These are phyloP conservation scores for Choiromyces venosus DNA, from an alignment of 495 filamentous ascomycete genomes.

Conservation along the genomic window DNA sequence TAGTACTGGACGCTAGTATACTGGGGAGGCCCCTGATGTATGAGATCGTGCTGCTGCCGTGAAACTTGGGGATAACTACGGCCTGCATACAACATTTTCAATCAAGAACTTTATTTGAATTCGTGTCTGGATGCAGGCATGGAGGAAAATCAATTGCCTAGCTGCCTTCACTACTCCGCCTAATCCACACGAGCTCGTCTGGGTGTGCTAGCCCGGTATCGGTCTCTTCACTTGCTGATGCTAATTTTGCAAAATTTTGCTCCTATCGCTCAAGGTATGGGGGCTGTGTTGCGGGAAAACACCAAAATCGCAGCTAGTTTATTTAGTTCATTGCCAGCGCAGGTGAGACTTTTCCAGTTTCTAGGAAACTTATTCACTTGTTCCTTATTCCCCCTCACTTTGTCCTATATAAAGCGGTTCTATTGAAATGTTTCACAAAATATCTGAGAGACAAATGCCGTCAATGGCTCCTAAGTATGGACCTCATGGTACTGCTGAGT, in stretches of 20 bases:
- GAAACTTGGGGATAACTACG: no score
- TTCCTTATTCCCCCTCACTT: conserved; percentile 24
- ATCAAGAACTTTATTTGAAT: no score
- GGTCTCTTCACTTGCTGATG: conserved; percentile 52
- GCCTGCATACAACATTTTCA: no score
- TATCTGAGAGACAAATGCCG: no score
- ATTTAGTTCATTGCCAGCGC: conserved; percentile 99
- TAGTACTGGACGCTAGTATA: no score
- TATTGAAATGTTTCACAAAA: conserved; percentile 32
- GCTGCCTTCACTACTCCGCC: no score
- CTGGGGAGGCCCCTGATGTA: no score
- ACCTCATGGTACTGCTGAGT: no score
- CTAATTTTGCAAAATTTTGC: conserved; percentile 85
- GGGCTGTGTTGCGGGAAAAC: conserved; percentile 90
- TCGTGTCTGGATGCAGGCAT: conserved; percentile 42
- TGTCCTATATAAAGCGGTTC: conserved; percentile 25
- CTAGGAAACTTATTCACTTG: conserved; percentile 25
- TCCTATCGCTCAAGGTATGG: conserved; percentile 98
- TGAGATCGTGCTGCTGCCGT: no score
- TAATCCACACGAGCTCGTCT: conserved; percentile 48
- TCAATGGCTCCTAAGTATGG: no score
- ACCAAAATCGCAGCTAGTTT: conserved; percentile 99
- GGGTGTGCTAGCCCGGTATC: conserved; percentile 44
- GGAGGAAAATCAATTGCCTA: conserved; percentile 44
- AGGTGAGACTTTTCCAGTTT: conserved; percentile 57